These are phyloP conservation scores for Sugiyamaella lignohabitans DNA, from an alignment of 805 yeast species.

Conservation along the genomic window DNA sequence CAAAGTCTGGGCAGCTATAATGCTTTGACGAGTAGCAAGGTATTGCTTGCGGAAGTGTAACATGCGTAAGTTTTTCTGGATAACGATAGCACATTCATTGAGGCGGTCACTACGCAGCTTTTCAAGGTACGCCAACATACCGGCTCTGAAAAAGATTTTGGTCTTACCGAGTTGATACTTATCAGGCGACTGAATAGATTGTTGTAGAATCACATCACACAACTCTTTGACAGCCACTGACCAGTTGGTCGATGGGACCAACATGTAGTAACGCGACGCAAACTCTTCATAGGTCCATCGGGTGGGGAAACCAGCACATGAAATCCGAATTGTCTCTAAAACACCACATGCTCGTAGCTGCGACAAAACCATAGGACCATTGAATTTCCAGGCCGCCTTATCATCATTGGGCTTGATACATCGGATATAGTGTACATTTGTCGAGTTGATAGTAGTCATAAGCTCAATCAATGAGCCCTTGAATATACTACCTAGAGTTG, in stretches of 20 bases:
- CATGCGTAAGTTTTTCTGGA: constrained; percentile 77
- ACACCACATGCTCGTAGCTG: constrained; percentile 99
- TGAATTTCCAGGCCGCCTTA: constrained; percentile 93
- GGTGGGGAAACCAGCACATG: constrained; percentile 97
- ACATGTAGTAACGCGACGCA: constrained; percentile 79
- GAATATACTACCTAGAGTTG: constrained; percentile 92
- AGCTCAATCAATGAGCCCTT: constrained; percentile 86
- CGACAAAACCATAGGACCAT: constrained; percentile 88
- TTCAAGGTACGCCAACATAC: constrained; percentile 89
- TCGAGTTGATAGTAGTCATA: constrained; percentile 87
- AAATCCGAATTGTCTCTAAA: constrained; percentile 88
- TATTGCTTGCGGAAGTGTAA: constrained; percentile 57
- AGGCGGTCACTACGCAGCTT: constrained; percentile 76
- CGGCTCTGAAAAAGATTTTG: constrained; percentile 92
- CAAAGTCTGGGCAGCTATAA: constrained; percentile 52
- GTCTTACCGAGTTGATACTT: constrained; percentile 89
- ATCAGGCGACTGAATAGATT: constrained; percentile 51
- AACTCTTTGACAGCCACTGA: constrained; percentile 51
- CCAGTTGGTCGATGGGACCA: constrained; percentile 69
- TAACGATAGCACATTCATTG: constrained; percentile 67
- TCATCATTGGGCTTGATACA: constrained; percentile 96
- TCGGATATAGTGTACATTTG: constrained; percentile 93
- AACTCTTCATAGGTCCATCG: constrained; percentile 93
- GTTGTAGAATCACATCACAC: constrained; percentile 60
- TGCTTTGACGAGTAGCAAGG: constrained; percentile 46